These are phyloP conservation scores for Lophiostoma macrostomum DNA, from an alignment of 495 filamentous ascomycete genomes.

Conservation along the genomic window DNA sequence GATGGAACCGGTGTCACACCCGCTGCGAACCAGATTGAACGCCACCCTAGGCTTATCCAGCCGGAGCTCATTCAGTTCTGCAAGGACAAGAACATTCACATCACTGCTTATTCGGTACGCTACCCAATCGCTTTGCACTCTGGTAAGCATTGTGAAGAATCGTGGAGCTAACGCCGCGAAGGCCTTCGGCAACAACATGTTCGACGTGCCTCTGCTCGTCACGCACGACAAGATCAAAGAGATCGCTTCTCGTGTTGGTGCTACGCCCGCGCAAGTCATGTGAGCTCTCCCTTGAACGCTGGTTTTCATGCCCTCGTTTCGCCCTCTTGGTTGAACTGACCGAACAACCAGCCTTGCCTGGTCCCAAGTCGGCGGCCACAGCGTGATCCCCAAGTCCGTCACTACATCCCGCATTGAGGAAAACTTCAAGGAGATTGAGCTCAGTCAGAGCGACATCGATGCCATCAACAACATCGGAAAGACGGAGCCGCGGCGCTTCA, in stretches of 20 bases:
- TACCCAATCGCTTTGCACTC: background rate
- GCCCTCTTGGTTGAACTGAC: too few relatives aligned
- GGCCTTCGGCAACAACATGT: constrained; percentile 69
- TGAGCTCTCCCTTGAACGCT: too few relatives aligned
- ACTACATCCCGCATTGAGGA: constrained; percentile 55
- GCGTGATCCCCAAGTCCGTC: constrained; percentile 86
- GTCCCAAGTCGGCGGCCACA: constrained; percentile 81
- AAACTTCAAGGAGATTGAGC: constrained; percentile 68
- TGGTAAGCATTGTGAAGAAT: constrained; percentile 39
- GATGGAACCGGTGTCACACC: constrained; percentile 75
- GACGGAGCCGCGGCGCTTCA: constrained; percentile 41
- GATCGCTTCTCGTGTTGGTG: constrained; percentile 62
- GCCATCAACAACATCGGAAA: constrained; percentile 45
- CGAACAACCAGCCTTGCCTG: too few relatives aligned
- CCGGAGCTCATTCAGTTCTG: constrained; percentile 67
- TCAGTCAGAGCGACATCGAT: constrained; percentile 62
- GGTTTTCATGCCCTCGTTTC: too few relatives aligned
- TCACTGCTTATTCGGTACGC: constrained; percentile 75
- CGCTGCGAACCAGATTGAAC: constrained; percentile 87
- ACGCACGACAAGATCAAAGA: constrained; percentile 58
- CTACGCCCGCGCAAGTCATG: constrained; percentile 80
- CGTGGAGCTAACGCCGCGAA: too few relatives aligned
- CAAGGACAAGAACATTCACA: constrained; percentile 66
- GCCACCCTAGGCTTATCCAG: constrained; percentile 91
- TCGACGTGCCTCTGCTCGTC: constrained; percentile 67